A percentile compares a stretch with the other conserved stretches of the same genome.
These are phyloP conservation scores for Termitomyces heimii DNA, from an alignment of 768 basidiomycete genomes.

Conservation along the genomic window DNA sequence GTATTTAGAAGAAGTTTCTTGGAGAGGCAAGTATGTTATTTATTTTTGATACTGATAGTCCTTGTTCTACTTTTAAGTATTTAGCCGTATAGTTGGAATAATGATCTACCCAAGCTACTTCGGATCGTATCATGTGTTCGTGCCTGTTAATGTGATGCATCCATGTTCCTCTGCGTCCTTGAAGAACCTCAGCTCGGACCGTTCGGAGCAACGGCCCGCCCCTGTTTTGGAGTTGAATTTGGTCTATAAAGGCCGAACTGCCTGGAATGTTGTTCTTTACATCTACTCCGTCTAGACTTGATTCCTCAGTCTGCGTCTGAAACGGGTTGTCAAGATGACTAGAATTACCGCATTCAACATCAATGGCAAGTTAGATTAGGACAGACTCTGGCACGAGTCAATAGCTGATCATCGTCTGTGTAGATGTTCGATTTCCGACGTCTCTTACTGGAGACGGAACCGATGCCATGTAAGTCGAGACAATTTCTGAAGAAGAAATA, in stretches of 20 bases:
- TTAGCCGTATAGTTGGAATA: neutral
- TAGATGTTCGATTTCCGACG: conserved; percentile 91
- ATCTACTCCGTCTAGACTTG: neutral
- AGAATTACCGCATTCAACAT: conserved; percentile 54
- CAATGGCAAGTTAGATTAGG: conserved; percentile 36
- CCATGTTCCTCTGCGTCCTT: neutral
- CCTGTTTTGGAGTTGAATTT: neutral
- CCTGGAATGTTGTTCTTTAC: neutral
- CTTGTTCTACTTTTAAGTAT: neutral
- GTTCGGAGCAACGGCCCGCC: conserved; percentile 3
- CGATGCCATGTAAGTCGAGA: conserved; percentile 74
- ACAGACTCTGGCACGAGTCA: neutral
- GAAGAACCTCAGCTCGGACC: neutral
- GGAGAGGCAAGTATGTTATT: neutral
- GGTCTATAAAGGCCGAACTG: neutral
- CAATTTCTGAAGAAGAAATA: neutral
- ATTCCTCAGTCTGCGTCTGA: neutral
- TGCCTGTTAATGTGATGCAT: neutral
- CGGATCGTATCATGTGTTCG: neutral
- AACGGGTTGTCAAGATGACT: conserved; percentile 16
- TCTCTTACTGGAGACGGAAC: conserved; percentile 88
- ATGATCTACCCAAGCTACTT: neutral
- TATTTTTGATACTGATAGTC: neutral
- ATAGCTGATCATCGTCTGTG: neutral
- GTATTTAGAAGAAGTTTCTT: neutral